A percentile compares a stretch with the other conserved stretches of the same genome.
Evolutionary conservation across 2,329 filamentous ascomycete species (phyloP).

Genomic region (Alternaria novae-zelandiae): DNA sequence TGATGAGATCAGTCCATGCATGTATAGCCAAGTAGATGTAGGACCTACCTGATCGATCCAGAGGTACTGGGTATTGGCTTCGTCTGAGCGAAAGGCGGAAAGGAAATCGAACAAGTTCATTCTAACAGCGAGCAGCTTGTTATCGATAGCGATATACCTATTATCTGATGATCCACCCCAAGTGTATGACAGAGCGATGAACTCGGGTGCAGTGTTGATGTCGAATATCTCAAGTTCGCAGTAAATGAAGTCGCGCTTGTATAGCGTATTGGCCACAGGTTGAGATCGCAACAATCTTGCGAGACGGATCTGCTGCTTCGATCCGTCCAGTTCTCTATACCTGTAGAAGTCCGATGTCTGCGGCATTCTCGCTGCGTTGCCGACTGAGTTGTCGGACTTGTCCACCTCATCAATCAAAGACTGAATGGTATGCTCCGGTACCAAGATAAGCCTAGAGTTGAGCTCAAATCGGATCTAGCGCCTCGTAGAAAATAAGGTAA

Average conservation of each 20-base stretch:
- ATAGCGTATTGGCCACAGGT: neutral
- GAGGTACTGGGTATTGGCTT: neutral
- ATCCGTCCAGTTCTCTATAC: neutral
- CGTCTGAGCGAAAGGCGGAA: neutral
- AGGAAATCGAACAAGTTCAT: conserved; percentile 1
- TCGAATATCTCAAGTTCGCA: neutral
- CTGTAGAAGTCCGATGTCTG: neutral
- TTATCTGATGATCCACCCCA: neutral
- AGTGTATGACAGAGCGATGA: conserved; percentile 7
- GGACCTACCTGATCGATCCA: conserved; percentile 7
- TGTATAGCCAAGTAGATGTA: neutral
- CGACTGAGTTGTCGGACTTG: neutral
- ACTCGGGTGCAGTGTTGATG: neutral
- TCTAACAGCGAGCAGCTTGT: neutral
- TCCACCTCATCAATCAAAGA: neutral
- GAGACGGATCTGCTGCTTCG: neutral
- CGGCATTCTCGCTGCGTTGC: neutral
- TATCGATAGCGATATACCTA: neutral
- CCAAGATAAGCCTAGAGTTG: neutral
- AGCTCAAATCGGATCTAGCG: neutral
- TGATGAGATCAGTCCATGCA: neutral
- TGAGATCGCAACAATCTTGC: neutral
- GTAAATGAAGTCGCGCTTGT: neutral
- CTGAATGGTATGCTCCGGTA: neutral
- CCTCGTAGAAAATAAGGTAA: neutral